Conservation (phyloP, 23 red algal genomes). For the Gracilaria domingensis region DNA sequence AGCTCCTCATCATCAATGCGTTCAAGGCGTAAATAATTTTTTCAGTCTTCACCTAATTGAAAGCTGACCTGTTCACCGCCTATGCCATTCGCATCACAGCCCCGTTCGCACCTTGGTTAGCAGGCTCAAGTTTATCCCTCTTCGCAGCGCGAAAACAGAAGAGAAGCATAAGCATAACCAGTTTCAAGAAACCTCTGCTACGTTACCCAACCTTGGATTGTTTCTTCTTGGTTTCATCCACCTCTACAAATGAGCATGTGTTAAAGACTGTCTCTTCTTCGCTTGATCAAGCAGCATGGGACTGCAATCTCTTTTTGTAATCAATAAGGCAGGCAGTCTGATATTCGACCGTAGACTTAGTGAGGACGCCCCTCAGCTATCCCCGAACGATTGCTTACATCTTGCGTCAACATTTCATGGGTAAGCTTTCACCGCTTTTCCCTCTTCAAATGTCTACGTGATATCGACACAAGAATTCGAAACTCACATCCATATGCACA, state of each 20-base stretch:
- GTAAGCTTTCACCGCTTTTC: constrained; percentile 33
- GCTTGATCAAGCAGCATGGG: constrained; percentile 49
- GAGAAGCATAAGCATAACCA: not conserved
- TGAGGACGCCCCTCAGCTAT: constrained; percentile 71
- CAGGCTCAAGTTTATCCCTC: too few relatives aligned
- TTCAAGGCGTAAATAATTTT: too few relatives aligned
- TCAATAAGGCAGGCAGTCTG: constrained; percentile 95
- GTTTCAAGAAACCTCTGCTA: not conserved
- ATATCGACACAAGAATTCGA: not conserved
- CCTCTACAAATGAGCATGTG: not conserved
- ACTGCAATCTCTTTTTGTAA: constrained; percentile 89
- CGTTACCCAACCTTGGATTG: not conserved
- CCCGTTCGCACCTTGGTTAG: too few relatives aligned
- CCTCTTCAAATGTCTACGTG: not conserved
- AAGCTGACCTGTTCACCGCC: too few relatives aligned
- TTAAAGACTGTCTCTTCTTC: not conserved
- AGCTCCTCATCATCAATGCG: too few relatives aligned
- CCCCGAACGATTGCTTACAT: constrained; percentile 94
- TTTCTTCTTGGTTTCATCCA: not conserved
- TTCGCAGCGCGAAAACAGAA: too few relatives aligned
- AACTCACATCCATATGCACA: not conserved
- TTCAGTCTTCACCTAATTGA: too few relatives aligned
- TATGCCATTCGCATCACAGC: too few relatives aligned
- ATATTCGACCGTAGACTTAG: constrained; percentile 88
- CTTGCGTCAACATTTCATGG: constrained; percentile 98